Conservation (phyloP, 768 basidiomycete species). For the Psilocybe sp. region DNA sequence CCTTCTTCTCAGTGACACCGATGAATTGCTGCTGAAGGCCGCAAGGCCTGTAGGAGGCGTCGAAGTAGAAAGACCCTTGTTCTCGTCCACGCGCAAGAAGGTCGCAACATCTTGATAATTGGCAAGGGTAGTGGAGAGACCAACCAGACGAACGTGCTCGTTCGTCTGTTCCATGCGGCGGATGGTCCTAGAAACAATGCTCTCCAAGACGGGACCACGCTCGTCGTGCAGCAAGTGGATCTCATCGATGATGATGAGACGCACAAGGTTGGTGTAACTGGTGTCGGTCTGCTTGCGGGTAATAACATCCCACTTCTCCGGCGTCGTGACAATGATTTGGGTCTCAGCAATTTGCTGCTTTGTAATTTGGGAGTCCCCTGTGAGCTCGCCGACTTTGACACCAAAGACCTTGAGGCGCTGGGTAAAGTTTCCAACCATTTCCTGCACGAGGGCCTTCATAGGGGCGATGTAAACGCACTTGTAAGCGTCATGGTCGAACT, state of each 20-base stretch:
- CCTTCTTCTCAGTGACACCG: slow-evolving; percentile 98
- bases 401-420: slow-evolving; percentile 66
- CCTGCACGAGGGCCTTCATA: slow-evolving; percentile 99
- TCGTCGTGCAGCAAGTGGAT: slow-evolving; percentile 98
- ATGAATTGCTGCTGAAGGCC: slow-evolving; percentile 96
- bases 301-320: slow-evolving; percentile 99
- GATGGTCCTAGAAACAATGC: slow-evolving; percentile 86
- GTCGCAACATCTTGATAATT: slow-evolving; percentile 98
- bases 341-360: slow-evolving; percentile 96
- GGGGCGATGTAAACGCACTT: slow-evolving; percentile 98
- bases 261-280: slow-evolving; percentile 93
- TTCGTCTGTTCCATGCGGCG: slow-evolving; percentile 91
- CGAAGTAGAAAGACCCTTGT: slow-evolving; percentile 97
- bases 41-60: slow-evolving; percentile 91
- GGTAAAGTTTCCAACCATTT: slow-evolving; percentile 95
- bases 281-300: slow-evolving; percentile 97
- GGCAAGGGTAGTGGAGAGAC: slow-evolving; percentile 95
- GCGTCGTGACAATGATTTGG: slow-evolving; percentile 97
- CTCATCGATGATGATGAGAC: slow-evolving; percentile 96
- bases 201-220: slow-evolving; percentile 94
- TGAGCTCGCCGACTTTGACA: slow-evolving; percentile 90
- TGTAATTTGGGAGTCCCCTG: slow-evolving; percentile 97
- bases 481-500: slow-evolving; percentile 84
- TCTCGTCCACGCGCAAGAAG: slow-evolving; percentile 91
- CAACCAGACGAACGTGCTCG: slow-evolving; percentile 91